A percentile compares a stretch with the other conserved stretches of the same genome.
Conservation (phyloP, 257 asterid species). For the Solanum bulbocastanum region DNA sequence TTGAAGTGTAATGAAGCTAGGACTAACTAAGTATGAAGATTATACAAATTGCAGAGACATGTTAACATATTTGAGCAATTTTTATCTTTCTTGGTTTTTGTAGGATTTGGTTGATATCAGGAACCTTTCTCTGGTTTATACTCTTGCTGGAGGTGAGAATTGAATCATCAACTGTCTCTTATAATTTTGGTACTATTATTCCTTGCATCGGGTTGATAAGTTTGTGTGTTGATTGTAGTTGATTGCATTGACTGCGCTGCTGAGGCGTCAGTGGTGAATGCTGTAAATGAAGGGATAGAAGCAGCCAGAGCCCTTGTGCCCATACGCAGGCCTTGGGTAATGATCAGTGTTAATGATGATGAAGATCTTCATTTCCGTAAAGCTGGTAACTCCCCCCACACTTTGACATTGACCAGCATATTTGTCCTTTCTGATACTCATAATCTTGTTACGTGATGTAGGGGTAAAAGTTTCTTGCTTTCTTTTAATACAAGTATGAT, state of each 20-base stretch:
- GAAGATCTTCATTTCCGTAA: slow-evolving; percentile 90
- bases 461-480: background rate
- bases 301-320: slow-evolving; percentile 66
- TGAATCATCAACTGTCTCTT: background rate
- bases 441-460: background rate
- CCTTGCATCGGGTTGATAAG: background rate
- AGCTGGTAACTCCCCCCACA: slow-evolving; percentile 43
- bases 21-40: background rate
- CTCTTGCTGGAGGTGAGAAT: slow-evolving; percentile 79
- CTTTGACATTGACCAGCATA: background rate
- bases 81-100: background rate
- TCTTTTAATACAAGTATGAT: background rate
- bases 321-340: slow-evolving; percentile 89
- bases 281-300: slow-evolving; percentile 76
- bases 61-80: background rate
- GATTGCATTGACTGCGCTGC: slow-evolving; percentile 99
- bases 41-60: background rate
- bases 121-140: slow-evolving; percentile 84
- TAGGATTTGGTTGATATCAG: slow-evolving; percentile 84
- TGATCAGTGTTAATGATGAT: slow-evolving; percentile 87
- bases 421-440: background rate
- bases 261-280: slow-evolving; percentile 73
- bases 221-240: slow-evolving; percentile 26
- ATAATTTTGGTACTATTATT: background rate
- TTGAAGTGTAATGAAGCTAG: background rate